Evolutionary conservation across 148 eudicot species (phyloP), one percentile per base, ranked within the genome.

Genomic region (Heliamphora exappendiculata): DNA sequence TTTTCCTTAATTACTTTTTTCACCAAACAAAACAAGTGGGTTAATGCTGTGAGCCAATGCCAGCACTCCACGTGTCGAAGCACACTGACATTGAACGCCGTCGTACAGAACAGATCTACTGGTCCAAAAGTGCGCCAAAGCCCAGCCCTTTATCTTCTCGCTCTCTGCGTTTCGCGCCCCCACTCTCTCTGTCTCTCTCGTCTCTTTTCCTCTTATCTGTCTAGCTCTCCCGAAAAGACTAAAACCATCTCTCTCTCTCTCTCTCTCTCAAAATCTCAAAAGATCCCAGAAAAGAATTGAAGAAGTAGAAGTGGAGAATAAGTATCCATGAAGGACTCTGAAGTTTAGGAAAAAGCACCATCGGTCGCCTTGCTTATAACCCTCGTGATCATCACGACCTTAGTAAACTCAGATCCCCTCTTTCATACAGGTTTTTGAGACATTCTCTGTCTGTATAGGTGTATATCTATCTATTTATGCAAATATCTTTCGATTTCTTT

Each of bases 371-470:
- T n/a, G 29, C 69, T 75, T 36, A 34, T 45, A 55, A 47, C 13
- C 37, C 57, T 29, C n/a, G 11, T 16, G 55, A 45, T 47, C 57
- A 70, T 26, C 67, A 16, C 26, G 54, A 44, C 22, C 60, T 51
- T 26, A 44, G 69, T 41, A 26, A 51, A 45, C 69, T 44, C 42
- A 74, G 37, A 20, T 62, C 70, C 7, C 58, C 44, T 33, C 76
- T 31, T 75, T 75, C 70, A 39, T 12, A 29, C 70, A 75, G 78
- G 78, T 60, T 24, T 62, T 20, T 57, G 4, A 41, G 6, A 19
- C 9, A 3, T 20, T 16, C 39, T 36, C 29, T 44, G 12, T 31
- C 45, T 62, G 26, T 64, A 20, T 44, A 26, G 47, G 36, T 10
- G 11, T 58, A 19, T 33, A 11, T n/a, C n/a, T n/a, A n/a, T n/a